Conservation (phyloP, 345 rosid genomes). For the Cardamine occulta region DNA sequence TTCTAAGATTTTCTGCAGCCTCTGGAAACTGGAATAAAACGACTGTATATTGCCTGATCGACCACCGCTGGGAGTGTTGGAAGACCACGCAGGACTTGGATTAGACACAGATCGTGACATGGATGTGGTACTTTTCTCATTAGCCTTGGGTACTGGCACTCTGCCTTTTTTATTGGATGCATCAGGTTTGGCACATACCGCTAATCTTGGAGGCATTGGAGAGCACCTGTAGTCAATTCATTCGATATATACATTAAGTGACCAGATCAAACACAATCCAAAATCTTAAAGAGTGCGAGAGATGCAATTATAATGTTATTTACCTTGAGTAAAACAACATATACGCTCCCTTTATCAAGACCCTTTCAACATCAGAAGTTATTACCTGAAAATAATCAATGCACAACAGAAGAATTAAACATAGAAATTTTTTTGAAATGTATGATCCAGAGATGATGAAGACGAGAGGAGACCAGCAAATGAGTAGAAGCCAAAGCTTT, state of each 20-base stretch:
- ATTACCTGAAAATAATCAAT: slow-evolving; percentile 62
- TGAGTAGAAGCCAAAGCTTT: slow-evolving; percentile 3
- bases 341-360: slow-evolving; percentile 74
- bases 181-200: slow-evolving; percentile 42
- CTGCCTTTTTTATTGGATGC: slow-evolving; percentile 46
- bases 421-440: not conserved
- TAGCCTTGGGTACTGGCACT: slow-evolving; percentile 38
- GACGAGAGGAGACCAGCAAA: slow-evolving; percentile 8
- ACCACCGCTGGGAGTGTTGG: slow-evolving; percentile 44
- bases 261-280: slow-evolving; percentile 14
- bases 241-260: slow-evolving; percentile 2
- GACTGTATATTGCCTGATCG: slow-evolving; percentile 56
- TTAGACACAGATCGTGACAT: slow-evolving; percentile 46
- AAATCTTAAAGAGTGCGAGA: slow-evolving; percentile 6
- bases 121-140: slow-evolving; percentile 37
- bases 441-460: slow-evolving; percentile 13
- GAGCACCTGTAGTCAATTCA: slow-evolving; percentile 61
- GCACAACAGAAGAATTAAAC: slow-evolving; percentile 5
- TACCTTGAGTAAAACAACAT: slow-evolving; percentile 95
- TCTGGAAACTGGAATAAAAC: slow-evolving; percentile 64
- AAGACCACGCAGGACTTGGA: slow-evolving; percentile 41
- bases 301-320: slow-evolving; percentile 1
- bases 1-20: slow-evolving; percentile 64
- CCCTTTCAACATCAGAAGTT: slow-evolving; percentile 65
- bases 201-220: slow-evolving; percentile 67